Conservation (phyloP, 2,329 filamentous ascomycete genomes). For the Fusarium sublunatum region DNA sequence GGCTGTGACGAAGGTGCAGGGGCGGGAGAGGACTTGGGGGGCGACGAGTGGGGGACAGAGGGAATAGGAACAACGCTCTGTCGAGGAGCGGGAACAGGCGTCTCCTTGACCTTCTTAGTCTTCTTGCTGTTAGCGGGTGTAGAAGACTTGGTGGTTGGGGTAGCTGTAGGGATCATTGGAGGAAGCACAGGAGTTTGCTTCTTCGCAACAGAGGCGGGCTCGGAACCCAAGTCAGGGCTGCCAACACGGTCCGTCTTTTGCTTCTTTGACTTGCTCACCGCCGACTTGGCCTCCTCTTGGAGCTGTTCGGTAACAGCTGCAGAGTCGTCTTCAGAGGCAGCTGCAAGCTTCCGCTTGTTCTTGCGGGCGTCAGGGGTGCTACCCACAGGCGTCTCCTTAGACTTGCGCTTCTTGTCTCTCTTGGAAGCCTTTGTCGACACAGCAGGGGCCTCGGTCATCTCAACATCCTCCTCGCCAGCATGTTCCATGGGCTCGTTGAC, state of each 20-base stretch:
- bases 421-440: slow-evolving; percentile 43
- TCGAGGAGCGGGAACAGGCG: slow-evolving; percentile 46
- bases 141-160: slow-evolving; percentile 41
- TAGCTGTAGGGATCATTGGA: slow-evolving; percentile 47
- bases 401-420: slow-evolving; percentile 51
- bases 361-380: slow-evolving; percentile 46
- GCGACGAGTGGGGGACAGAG: slow-evolving; percentile 49
- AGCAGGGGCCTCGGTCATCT: slow-evolving; percentile 57
- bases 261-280: slow-evolving; percentile 57
- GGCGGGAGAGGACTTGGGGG: slow-evolving; percentile 42
- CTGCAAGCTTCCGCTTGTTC: slow-evolving; percentile 53
- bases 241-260: slow-evolving; percentile 50
- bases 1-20: slow-evolving; percentile 31
- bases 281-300: slow-evolving; percentile 49
- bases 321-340: slow-evolving; percentile 55
- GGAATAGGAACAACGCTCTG: slow-evolving; percentile 52
- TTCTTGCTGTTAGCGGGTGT: slow-evolving; percentile 45
- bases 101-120: slow-evolving; percentile 47
- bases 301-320: slow-evolving; percentile 51
- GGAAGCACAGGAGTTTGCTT: slow-evolving; percentile 51
- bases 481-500: slow-evolving; percentile 53
- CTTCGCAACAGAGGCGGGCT: slow-evolving; percentile 44
- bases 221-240: slow-evolving; percentile 53
- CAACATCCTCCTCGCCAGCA: slow-evolving; percentile 56
- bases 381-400: slow-evolving; percentile 32